A percentile compares a stretch with the other conserved stretches of the same genome.
These are phyloP conservation scores for Kwoniella europaea DNA, from an alignment of 768 basidiomycete species.

Conservation along the genomic window DNA sequence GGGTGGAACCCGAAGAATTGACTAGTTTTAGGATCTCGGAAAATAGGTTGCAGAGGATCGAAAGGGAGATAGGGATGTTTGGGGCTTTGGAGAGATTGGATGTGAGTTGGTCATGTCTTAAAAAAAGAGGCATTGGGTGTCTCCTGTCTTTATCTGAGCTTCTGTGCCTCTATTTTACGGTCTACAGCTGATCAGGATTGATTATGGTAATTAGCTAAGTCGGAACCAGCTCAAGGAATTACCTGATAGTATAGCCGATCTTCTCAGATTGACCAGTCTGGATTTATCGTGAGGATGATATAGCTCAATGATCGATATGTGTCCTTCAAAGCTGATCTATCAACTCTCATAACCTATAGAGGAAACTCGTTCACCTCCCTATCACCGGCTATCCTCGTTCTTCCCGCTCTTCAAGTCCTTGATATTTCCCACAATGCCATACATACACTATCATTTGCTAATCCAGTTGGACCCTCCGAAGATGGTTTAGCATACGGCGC, in stretches of 20 bases:
- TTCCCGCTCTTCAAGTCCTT: constrained; percentile 48
- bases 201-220: constrained; percentile 31
- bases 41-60: constrained; percentile 41
- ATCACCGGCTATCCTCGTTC: constrained; percentile 46
- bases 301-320: not conserved
- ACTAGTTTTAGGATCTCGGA: constrained; percentile 37
- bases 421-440: constrained; percentile 53
- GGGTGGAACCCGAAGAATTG: constrained; percentile 53
- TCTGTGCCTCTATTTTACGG: no score
- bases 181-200: no score
- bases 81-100: constrained; percentile 50
- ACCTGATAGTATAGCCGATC: constrained; percentile 50
- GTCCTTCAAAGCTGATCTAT: not conserved
- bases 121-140: not conserved
- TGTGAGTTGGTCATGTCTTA: constrained; percentile 33
- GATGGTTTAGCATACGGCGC: constrained; percentile 49
- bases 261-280: constrained; percentile 45
- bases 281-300: constrained; percentile 47
- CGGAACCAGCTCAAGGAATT: constrained; percentile 41
- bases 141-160: no score
- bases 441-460: constrained; percentile 34
- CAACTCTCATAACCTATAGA: constrained; percentile 7
- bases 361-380: constrained; percentile 43
- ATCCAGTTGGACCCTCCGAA: constrained; percentile 45
- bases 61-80: constrained; percentile 53